Evolutionary conservation across 108 stramenopile species (phyloP).

Genomic region (Pseudonitzschia delicatissima): DNA sequence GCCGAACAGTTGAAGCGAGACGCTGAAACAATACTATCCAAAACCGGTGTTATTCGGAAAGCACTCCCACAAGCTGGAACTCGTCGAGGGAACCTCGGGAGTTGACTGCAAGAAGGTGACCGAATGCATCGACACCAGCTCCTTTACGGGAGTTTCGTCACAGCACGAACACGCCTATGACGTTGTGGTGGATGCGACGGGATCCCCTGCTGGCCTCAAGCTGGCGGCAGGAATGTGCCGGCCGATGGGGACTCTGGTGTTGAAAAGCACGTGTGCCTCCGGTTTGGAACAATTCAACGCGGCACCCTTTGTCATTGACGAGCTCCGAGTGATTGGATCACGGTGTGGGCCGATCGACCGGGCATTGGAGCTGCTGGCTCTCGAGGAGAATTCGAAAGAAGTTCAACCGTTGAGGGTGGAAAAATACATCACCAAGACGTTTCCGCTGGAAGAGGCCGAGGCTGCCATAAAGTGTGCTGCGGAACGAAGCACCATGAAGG

Average conservation of each 20-base stretch:
- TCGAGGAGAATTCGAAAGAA: neutral
- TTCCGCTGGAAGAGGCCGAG: slow-evolving; percentile 53
- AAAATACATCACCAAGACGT: slow-evolving; percentile 62
- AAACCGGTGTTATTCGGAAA: slow-evolving; percentile 66
- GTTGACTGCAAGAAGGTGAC: slow-evolving; percentile 34
- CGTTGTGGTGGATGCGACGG: slow-evolving; percentile 79
- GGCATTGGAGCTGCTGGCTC: slow-evolving; percentile 55
- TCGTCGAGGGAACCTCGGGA: slow-evolving; percentile 48
- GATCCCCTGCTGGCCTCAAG: slow-evolving; percentile 57
- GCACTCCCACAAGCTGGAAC: slow-evolving; percentile 62
- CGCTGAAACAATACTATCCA: slow-evolving; percentile 5
- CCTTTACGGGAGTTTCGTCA: slow-evolving; percentile 37
- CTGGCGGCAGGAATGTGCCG: slow-evolving; percentile 59
- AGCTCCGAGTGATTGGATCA: slow-evolving; percentile 60
- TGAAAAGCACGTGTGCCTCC: slow-evolving; percentile 76
- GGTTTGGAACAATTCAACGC: slow-evolving; percentile 54
- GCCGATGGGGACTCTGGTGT: slow-evolving; percentile 64
- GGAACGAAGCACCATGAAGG: slow-evolving; percentile 67
- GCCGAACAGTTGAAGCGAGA: neutral
- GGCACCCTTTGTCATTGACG: slow-evolving; percentile 79
- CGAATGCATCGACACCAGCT: slow-evolving; percentile 38
- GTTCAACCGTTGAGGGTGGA: slow-evolving; percentile 38
- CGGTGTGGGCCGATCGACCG: slow-evolving; percentile 69
- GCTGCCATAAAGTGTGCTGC: slow-evolving; percentile 63
- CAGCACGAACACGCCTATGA: slow-evolving; percentile 44